These are phyloP conservation scores for Mycena alexandri DNA, from an alignment of 768 basidiomycete species.

Conservation along the genomic window DNA sequence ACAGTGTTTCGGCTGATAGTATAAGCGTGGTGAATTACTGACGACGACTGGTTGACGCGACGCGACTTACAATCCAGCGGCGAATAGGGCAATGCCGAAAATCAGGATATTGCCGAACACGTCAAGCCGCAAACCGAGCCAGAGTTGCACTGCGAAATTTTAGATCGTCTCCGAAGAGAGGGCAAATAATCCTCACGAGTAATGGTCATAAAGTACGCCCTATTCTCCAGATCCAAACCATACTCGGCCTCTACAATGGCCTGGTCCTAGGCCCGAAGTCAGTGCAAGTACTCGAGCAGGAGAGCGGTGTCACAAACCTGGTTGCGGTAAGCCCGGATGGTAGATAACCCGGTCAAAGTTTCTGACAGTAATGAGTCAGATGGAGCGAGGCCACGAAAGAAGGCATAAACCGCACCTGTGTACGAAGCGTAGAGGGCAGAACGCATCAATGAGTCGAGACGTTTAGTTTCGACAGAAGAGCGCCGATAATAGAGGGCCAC, in stretches of 20 bases:
- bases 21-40: background rate
- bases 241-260: constrained; percentile 64
- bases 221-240: constrained; percentile 70
- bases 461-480: constrained; percentile 74
- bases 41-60: background rate
- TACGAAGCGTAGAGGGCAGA: constrained; percentile 70
- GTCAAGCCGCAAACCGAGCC: constrained; percentile 74
- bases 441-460: constrained; percentile 72
- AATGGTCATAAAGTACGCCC: constrained; percentile 75
- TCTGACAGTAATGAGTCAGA: constrained; percentile 51
- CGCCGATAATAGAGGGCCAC: constrained; percentile 69
- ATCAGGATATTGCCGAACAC: constrained; percentile 76
- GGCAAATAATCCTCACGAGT: constrained; percentile 39
- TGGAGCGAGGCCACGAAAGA: background rate
- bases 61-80: constrained; percentile 61
- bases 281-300: constrained; percentile 66
- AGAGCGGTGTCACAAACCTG: background rate
- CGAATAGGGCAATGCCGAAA: constrained; percentile 78
- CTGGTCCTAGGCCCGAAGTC: constrained; percentile 49
- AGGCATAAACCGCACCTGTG: constrained; percentile 54
- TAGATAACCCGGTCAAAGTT: constrained; percentile 72
- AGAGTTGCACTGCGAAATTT: constrained; percentile 62
- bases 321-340: constrained; percentile 68
- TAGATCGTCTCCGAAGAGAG: background rate
- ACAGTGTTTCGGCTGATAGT: constrained; percentile 47